Conservation (phyloP, 331 rosid species). For the Ulmus americana region DNA sequence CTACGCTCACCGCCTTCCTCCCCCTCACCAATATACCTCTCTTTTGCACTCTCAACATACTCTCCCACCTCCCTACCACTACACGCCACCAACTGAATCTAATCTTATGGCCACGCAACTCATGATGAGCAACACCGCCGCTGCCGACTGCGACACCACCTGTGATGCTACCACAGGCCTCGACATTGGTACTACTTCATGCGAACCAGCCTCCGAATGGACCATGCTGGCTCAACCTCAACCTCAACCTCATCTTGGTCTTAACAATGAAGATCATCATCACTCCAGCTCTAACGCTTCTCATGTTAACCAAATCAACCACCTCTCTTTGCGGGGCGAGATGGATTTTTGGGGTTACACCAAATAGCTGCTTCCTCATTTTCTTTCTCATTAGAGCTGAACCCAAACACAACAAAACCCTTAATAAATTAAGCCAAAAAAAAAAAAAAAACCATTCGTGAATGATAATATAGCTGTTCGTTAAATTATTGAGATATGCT, state of each 20-base stretch:
- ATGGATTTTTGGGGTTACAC: conserved; percentile 74
- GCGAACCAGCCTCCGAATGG: neutral
- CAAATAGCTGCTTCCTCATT: conserved; percentile 23
- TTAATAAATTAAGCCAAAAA: too few species aligned
- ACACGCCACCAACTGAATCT: conserved; percentile 8
- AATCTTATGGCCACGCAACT: conserved; percentile 22
- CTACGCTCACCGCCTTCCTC: conserved; percentile 32
- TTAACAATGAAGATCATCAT: too few species aligned
- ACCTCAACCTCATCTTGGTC: neutral
- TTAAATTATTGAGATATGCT: too few species aligned
- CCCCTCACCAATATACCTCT: conserved; percentile 12
- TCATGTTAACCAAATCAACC: conserved; percentile 25
- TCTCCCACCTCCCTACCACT: neutral
- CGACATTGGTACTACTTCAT: neutral
- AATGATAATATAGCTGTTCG: too few species aligned
- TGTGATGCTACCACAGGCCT: conserved; percentile 2
- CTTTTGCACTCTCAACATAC: conserved; percentile 14
- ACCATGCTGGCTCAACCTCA: neutral
- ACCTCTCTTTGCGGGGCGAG: conserved; percentile 61
- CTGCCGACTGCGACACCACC: conserved; percentile 21
- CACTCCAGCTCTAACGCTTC: too few species aligned
- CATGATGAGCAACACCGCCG: conserved; percentile 21
- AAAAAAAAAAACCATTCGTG: too few species aligned
- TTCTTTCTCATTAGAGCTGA: too few species aligned
- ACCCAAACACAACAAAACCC: too few species aligned